A percentile compares a stretch with the other conserved stretches of the same genome.
phyloP scores from a whole-genome alignment of 352 stramenopile genomes.

The Pythium grandisporangium region DNA sequence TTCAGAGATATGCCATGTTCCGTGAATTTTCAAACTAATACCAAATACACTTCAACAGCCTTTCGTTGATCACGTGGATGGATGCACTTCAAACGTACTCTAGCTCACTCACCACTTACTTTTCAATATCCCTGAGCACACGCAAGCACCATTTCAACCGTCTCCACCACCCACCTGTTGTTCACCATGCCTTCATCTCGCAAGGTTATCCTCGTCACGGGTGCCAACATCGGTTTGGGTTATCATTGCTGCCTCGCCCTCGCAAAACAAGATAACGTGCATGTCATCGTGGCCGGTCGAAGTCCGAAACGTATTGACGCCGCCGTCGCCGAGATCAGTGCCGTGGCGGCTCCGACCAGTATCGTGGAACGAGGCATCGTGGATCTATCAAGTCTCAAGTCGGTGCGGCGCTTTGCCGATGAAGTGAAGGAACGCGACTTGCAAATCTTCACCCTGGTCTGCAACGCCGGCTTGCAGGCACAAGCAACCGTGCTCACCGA shows the following conservation, averaged over 20 bases:
- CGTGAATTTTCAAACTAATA: no score
- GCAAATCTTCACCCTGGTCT: slow-evolving; percentile 18
- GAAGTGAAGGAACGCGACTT: slow-evolving; percentile 10
- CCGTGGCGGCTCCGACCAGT: not conserved
- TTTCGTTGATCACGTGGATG: no score
- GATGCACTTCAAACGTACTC: no score
- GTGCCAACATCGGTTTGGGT: slow-evolving; percentile 19
- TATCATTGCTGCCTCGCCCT: slow-evolving; percentile 17
- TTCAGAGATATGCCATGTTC: no score
- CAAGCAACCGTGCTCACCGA: slow-evolving; percentile 7
- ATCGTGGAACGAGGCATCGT: slow-evolving; percentile 15
- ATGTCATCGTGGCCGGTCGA: slow-evolving; percentile 20
- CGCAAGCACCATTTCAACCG: no score
- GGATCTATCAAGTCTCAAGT: slow-evolving; percentile 21
- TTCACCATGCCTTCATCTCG: no score
- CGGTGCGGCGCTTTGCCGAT: slow-evolving; percentile 12
- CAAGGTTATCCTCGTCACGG: slow-evolving; percentile 21
- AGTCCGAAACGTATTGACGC: slow-evolving; percentile 16
- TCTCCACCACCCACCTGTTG: no score
- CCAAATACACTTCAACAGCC: no score
- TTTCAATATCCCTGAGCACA: no score
- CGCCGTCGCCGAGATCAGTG: slow-evolving; percentile 6
- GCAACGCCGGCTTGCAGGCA: slow-evolving; percentile 27
- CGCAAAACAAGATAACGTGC: slow-evolving; percentile 11
- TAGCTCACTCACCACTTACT: no score